Base-by-base conservation (phyloP, 2,329 filamentous ascomycete species). In the Botrytis elliptica region DNA sequence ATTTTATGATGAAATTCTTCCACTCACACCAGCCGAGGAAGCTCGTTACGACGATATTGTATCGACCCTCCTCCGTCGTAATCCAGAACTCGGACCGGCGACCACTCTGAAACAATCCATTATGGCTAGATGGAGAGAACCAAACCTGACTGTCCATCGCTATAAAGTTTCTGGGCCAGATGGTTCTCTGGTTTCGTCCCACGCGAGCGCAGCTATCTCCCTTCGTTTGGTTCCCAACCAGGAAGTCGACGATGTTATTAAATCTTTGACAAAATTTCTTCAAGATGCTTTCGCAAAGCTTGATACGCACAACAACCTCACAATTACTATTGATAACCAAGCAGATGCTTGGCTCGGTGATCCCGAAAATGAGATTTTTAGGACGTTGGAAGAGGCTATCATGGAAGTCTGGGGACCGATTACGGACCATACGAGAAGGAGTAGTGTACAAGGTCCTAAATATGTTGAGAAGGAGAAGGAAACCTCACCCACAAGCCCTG, bases 261-360 rank as follows among this genome's bases (percentile, higher is more conserved):
- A 87, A 25, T 85, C 88, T 0, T 85, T 99, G 8, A 89, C 86
- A 0, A 81, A 85, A 1, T 97, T 92, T 79, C 85, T 98, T 0
- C 83, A 89, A 65, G 84, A 87, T 20, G 88, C 94, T 77, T 99
- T 98, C 79, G 86, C 85, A 1, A 83, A 87, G 25, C 89, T 98
- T 2, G 90, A 91, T 44, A 95, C 93, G 1, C 91, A 93, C 75
- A 99, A 99, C 79, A 88, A 86, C 9, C 86, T 99, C 52, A 91
- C 87, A 1, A 89, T 99, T 57, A 91, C 90, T 44, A 95, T 99
- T 77, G 94, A 97, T 77, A 96, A 98, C 80, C 92, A 93, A 83
- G 95, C 96, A 0, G 96, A 99, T 80, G 94, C 96, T 0, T 99
- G 96, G 96, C 89, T 99, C 0, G 95, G 96, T 22, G 94, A 98